Evolutionary conservation across 306 rosid genomes (phyloP).

Genomic region (Myrica gale): DNA sequence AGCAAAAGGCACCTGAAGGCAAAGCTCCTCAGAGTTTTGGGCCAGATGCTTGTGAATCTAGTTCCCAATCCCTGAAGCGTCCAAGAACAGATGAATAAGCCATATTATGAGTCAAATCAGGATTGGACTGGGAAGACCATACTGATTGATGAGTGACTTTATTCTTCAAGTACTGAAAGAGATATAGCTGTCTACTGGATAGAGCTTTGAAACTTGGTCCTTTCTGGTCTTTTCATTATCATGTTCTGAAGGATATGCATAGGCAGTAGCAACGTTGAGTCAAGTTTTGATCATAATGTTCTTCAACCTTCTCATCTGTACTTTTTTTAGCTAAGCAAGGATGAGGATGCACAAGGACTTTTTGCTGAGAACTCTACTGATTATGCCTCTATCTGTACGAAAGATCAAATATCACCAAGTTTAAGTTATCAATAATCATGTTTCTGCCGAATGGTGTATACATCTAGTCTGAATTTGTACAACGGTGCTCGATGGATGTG

Average conservation of each 20-base stretch:
- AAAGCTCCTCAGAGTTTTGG: constrained; percentile 36
- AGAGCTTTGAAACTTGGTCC: constrained; percentile 32
- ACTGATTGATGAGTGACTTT: constrained; percentile 37
- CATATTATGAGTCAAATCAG: constrained; percentile 40
- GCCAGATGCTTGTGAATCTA: constrained; percentile 41
- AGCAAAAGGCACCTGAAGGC: constrained; percentile 40
- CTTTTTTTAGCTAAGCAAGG: constrained; percentile 10
- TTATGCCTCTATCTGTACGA: neutral
- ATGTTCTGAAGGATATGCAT: constrained; percentile 6
- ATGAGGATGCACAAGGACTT: constrained; percentile 19
- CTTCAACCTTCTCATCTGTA: constrained; percentile 6
- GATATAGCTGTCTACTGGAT: constrained; percentile 36
- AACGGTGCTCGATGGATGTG: too few species aligned
- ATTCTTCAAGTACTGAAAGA: constrained; percentile 26
- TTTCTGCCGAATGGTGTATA: neutral
- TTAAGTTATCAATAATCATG: neutral
- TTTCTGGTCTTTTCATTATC: constrained; percentile 11
- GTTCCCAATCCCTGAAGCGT: constrained; percentile 57
- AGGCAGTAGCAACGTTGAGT: constrained; percentile 13
- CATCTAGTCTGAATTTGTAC: too few species aligned
- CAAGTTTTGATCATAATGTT: constrained; percentile 28
- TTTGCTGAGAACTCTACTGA: neutral
- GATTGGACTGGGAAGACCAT: constrained; percentile 38
- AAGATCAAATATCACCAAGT: neutral
- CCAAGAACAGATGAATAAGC: constrained; percentile 51